Conservation (phyloP, 306 rosid genomes). For the Begonia peltatifolia region DNA sequence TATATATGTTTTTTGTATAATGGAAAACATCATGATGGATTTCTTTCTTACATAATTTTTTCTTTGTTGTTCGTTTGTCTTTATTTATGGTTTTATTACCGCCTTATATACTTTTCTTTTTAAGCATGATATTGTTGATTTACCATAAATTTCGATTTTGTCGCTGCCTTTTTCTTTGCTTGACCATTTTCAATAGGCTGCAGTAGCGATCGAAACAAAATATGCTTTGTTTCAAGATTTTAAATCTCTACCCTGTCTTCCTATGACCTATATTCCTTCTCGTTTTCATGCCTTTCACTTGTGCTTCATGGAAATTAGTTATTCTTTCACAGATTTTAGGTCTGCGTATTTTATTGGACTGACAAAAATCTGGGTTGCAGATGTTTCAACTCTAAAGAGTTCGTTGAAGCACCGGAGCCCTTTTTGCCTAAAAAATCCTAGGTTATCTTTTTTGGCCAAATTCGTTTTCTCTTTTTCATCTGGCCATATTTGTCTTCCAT, state of each 20-base stretch:
- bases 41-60: too few species aligned
- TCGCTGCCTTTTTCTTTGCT: too few species aligned
- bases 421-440: slow-evolving; percentile 25
- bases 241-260: neutral
- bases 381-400: slow-evolving; percentile 30
- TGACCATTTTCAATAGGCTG: too few species aligned
- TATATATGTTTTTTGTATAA: too few species aligned
- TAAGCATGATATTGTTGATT: too few species aligned
- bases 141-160: too few species aligned
- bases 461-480: slow-evolving; percentile 2
- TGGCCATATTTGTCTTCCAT: neutral
- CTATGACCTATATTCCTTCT: neutral
- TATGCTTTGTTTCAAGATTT: too few species aligned
- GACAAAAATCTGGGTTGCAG: slow-evolving; percentile 47
- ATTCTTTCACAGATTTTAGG: slow-evolving; percentile 16
- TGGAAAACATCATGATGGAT: too few species aligned
- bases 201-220: too few species aligned
- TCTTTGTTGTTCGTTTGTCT: too few species aligned
- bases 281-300: slow-evolving; percentile 2
- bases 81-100: too few species aligned
- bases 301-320: slow-evolving; percentile 4
- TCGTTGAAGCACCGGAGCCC: slow-evolving; percentile 37
- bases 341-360: slow-evolving; percentile 20
- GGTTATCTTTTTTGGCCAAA: slow-evolving; percentile 30
- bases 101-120: too few species aligned